Evolutionary conservation across 495 filamentous ascomycete species (phyloP), one percentile per base, ranked within the genome.

Genomic region (Penicillium cosmopolitanum): DNA sequence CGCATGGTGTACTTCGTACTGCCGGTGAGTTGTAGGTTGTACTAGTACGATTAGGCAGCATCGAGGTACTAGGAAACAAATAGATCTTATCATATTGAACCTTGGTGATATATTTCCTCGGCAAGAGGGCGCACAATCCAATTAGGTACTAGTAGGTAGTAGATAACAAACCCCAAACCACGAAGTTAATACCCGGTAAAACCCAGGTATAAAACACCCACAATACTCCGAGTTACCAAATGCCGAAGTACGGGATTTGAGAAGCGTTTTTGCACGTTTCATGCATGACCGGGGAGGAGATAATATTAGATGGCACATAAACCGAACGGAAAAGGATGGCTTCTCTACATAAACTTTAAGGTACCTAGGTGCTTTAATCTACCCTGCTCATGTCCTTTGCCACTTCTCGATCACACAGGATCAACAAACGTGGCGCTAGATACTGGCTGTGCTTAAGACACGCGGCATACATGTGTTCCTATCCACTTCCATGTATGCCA

Each of bases 381-480:
- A 31, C 28, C 28, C 28, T 31, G 5, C 4, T 31, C 28, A 31
- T 31, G 6, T 31, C 28, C 28, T 1, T 31, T 31, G 6, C 28
- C 28, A 23, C 28, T 23, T 31, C 28, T 31, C 28, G 28, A 31
- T 9, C 28, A 6, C 28, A 50, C 54, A 56, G 46, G 21, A 48
- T 33, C 31, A 31, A 56, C 23, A 51, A 42, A 9, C 16, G 46
- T 28, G 23, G 21, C 44, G 44, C 46, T 28, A 23, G 21, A 48
- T 13, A 48, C 31, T 48, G 46, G 21, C 21, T 48, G 21, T 28
- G 12, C 28, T 34, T 15, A 23, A 50, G 36, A 36, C 53, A 66
- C 53, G 56, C 66, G 61, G 56, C 47, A 48, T 50, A 55, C 53
- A 62, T 60, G 55, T 58, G 63, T 52, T 53, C 51, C 55, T 50